Evolutionary conservation across 2,329 filamentous ascomycete genomes (phyloP).

Genomic region (Leptographium radiaticola): DNA sequence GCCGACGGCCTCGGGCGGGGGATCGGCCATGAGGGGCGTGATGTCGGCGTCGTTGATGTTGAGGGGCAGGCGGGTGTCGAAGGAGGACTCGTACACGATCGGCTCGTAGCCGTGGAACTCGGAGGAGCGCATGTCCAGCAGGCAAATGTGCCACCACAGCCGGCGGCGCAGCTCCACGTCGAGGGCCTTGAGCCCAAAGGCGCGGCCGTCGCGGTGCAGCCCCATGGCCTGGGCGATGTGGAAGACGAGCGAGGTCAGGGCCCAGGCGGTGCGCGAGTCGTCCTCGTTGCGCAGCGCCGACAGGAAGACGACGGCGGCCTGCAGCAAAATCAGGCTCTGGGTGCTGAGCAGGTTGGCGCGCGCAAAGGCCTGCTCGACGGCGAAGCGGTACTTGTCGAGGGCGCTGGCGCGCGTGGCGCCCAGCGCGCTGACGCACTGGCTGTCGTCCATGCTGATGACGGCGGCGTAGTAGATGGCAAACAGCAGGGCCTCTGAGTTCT

Average conservation of each 20-base stretch:
- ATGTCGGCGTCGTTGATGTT: slow-evolving; percentile 38
- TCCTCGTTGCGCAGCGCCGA: slow-evolving; percentile 30
- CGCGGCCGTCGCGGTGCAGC: slow-evolving; percentile 35
- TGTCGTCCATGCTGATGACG: slow-evolving; percentile 38
- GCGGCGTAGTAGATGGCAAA: slow-evolving; percentile 43
- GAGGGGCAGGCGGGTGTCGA: slow-evolving; percentile 33
- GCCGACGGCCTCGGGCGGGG: slow-evolving; percentile 31
- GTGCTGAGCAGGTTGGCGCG: slow-evolving; percentile 43
- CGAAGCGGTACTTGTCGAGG: slow-evolving; percentile 27
- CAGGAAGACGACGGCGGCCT: slow-evolving; percentile 43
- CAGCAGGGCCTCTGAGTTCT: slow-evolving; percentile 10
- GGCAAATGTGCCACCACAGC: slow-evolving; percentile 43
- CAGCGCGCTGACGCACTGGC: slow-evolving; percentile 20
- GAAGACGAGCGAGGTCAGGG: slow-evolving; percentile 43
- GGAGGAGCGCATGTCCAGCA: slow-evolving; percentile 38
- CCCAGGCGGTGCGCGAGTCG: slow-evolving; percentile 39
- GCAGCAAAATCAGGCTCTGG: slow-evolving; percentile 40
- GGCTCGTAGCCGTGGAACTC: slow-evolving; percentile 38
- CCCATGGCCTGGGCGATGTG: slow-evolving; percentile 36
- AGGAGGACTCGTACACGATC: slow-evolving; percentile 24
- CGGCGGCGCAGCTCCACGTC: slow-evolving; percentile 44
- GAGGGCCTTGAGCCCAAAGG: slow-evolving; percentile 35
- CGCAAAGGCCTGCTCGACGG: slow-evolving; percentile 39
- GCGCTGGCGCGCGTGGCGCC: not conserved
- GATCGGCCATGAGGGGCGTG: slow-evolving; percentile 28